phyloP scores from a whole-genome alignment of 2,329 filamentous ascomycete species.

The Colletotrichum higginsianum region DNA sequence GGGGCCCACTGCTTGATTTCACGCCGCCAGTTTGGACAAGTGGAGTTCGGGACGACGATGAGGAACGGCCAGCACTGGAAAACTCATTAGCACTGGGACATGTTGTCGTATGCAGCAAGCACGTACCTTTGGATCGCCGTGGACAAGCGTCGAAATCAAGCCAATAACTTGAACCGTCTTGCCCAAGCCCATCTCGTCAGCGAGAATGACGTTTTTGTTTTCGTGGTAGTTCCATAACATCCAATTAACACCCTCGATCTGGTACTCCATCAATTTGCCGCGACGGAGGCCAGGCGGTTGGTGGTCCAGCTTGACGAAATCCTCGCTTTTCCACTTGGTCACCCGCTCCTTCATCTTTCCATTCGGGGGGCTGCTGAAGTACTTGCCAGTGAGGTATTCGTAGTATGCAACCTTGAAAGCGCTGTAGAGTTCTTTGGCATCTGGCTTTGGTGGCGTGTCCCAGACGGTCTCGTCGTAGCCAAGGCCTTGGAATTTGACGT shows the following conservation, averaged over 20 bases:
- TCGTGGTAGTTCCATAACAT: constrained; percentile 90
- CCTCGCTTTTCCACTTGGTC: constrained; percentile 73
- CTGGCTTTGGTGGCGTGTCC: constrained; percentile 82
- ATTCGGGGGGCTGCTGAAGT: constrained; percentile 72
- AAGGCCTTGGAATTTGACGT: constrained; percentile 94
- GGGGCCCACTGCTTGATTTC: constrained; percentile 97
- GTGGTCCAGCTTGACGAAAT: constrained; percentile 78
- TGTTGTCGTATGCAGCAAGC: not conserved
- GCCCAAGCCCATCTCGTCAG: constrained; percentile 98
- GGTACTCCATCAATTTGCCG: constrained; percentile 92
- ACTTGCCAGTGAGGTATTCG: constrained; percentile 86
- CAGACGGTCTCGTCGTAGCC: constrained; percentile 92
- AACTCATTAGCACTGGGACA: constrained; percentile 38
- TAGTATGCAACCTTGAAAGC: constrained; percentile 88
- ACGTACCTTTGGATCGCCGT: constrained; percentile 69
- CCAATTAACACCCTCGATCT: constrained; percentile 95
- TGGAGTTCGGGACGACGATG: constrained; percentile 93
- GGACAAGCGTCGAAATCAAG: constrained; percentile 81
- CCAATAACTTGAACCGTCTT: constrained; percentile 96
- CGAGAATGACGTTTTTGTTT: constrained; percentile 88
- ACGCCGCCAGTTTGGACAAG: constrained; percentile 96
- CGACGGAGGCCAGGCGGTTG: constrained; percentile 83
- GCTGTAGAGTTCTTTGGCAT: constrained; percentile 77
- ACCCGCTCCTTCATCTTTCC: constrained; percentile 77
- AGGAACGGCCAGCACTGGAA: constrained; percentile 87